Evolutionary conservation across 1,284 basidiomycete species (phyloP).

Genomic region (Cronartium quercuum): DNA sequence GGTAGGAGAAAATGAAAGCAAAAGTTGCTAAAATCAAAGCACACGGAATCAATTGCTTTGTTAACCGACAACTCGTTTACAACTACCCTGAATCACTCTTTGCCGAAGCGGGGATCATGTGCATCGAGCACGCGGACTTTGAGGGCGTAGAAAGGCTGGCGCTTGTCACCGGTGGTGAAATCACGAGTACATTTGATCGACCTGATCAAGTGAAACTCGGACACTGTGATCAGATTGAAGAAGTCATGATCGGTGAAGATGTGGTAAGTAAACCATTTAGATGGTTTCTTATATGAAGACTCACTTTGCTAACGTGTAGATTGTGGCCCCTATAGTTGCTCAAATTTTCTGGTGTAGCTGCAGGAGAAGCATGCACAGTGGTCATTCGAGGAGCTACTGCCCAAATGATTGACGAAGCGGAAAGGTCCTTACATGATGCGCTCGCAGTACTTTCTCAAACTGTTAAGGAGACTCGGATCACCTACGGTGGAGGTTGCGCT

Average conservation of each 20-base stretch:
- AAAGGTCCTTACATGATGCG: constrained; percentile 94
- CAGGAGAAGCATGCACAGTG: constrained; percentile 97
- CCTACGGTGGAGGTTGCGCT: constrained; percentile 91
- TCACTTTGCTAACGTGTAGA: constrained; percentile 8
- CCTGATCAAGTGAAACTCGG: constrained; percentile 92
- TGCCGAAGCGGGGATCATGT: constrained; percentile 87
- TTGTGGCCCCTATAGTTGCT: constrained; percentile 62
- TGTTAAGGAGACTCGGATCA: constrained; percentile 89
- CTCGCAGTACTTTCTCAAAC: constrained; percentile 96
- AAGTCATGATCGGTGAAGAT: constrained; percentile 99
- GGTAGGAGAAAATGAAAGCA: constrained; percentile 97
- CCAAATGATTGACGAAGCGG: constrained; percentile 99
- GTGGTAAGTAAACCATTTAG: constrained; percentile 58
- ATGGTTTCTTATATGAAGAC: background rate
- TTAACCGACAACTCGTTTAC: constrained; percentile 98
- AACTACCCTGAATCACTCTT: constrained; percentile 96
- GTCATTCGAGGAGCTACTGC: constrained; percentile 92
- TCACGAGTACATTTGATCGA: constrained; percentile 88
- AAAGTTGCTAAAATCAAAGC: constrained; percentile 92
- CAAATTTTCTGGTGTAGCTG: constrained; percentile 97
- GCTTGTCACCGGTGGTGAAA: constrained; percentile 95
- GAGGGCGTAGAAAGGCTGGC: constrained; percentile 96
- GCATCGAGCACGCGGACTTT: constrained; percentile 98
- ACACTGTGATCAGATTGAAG: constrained; percentile 88
- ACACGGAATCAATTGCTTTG: constrained; percentile 95